A percentile compares a stretch with the other conserved stretches of the same genome.
Conservation (phyloP, 2,329 filamentous ascomycete species). For the Fusarium secorum region DNA sequence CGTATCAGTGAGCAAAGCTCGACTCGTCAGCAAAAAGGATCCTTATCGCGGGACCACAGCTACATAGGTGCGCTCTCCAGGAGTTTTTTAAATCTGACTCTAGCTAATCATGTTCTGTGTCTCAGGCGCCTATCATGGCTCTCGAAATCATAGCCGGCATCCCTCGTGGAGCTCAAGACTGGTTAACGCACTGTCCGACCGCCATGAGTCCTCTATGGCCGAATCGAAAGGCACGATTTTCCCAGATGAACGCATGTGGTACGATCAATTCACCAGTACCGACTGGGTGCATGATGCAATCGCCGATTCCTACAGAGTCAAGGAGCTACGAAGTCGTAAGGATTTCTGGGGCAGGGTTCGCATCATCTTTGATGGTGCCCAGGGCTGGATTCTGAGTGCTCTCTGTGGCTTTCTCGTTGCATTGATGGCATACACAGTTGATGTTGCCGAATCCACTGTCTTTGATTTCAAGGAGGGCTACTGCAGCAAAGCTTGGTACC, state of each 20-base stretch:
- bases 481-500: slow-evolving; percentile 75
- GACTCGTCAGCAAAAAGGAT: slow-evolving; percentile 36
- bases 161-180: slow-evolving; percentile 69
- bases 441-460: slow-evolving; percentile 82
- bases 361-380: slow-evolving; percentile 82
- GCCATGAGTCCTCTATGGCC: slow-evolving; percentile 61
- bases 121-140: slow-evolving; percentile 49
- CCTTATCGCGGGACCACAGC: slow-evolving; percentile 53
- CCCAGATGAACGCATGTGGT: slow-evolving; percentile 91
- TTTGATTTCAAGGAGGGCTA: slow-evolving; percentile 95
- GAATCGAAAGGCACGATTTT: slow-evolving; percentile 73
- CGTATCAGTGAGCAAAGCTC: slow-evolving; percentile 49
- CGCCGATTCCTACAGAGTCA: slow-evolving; percentile 88
- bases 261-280: slow-evolving; percentile 96
- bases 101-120: slow-evolving; percentile 12
- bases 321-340: slow-evolving; percentile 80
- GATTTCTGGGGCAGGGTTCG: slow-evolving; percentile 83
- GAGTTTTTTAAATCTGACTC: not conserved
- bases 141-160: slow-evolving; percentile 63
- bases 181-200: slow-evolving; percentile 66
- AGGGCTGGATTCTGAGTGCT: slow-evolving; percentile 94
- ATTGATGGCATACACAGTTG: slow-evolving; percentile 84
- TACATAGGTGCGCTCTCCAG: slow-evolving; percentile 48
- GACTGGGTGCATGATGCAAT: slow-evolving; percentile 99
- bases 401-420: slow-evolving; percentile 89